These are phyloP conservation scores for Lactarius hengduanensis DNA, from an alignment of 768 basidiomycete species.

Conservation along the genomic window DNA sequence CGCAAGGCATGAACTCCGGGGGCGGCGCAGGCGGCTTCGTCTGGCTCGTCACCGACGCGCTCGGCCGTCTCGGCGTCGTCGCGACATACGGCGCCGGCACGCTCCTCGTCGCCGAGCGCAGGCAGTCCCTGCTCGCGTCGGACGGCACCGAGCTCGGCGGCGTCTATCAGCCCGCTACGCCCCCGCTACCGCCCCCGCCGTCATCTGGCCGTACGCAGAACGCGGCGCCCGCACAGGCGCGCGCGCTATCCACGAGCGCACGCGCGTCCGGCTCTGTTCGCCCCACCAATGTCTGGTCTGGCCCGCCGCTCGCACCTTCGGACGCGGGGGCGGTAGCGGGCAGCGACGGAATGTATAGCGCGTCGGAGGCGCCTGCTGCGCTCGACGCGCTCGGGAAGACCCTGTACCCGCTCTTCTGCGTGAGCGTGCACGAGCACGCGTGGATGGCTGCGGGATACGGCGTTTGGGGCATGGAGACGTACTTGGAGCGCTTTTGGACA, in stretches of 20 bases:
- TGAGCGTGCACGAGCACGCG: constrained; percentile 80
- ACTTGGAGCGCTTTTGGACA: constrained; percentile 80
- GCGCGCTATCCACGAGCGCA: constrained; percentile 17
- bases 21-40: constrained; percentile 78
- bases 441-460: constrained; percentile 86
- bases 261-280: not conserved
- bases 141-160: constrained; percentile 18
- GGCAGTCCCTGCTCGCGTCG: constrained; percentile 13
- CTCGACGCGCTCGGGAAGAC: constrained; percentile 45
- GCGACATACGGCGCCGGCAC: constrained; percentile 91
- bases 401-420: constrained; percentile 72
- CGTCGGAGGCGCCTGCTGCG: not conserved
- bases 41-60: constrained; percentile 79
- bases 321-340: not conserved
- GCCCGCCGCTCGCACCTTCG: not conserved
- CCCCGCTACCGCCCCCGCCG: not conserved
- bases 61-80: constrained; percentile 63
- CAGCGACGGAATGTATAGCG: not conserved
- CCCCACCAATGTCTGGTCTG: constrained; percentile 5
- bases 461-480: constrained; percentile 88
- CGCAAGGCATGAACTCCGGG: constrained; percentile 65
- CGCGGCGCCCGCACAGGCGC: constrained; percentile 10
- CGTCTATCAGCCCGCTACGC: constrained; percentile 15
- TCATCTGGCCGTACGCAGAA: constrained; percentile 14
- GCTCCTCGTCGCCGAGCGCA: constrained; percentile 56